Evolutionary conservation across 805 yeast species (phyloP).

Genomic region (Teunomyces lycoperdinae): DNA sequence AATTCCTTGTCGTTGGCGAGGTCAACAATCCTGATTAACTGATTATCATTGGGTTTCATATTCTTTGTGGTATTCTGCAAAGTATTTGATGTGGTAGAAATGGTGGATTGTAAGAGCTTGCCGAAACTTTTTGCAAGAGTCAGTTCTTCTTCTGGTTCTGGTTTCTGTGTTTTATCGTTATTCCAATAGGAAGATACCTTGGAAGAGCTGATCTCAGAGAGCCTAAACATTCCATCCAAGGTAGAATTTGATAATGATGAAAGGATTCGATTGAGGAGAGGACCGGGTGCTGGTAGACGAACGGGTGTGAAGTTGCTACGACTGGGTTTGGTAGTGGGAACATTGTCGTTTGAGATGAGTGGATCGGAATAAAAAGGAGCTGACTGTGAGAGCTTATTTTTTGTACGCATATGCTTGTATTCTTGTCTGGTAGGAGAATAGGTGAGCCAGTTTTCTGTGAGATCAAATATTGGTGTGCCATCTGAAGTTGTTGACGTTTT

Average conservation of each 20-base stretch:
- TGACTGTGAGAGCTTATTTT: conserved; percentile 5
- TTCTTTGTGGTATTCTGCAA: conserved; percentile 20
- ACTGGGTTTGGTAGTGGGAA: not conserved
- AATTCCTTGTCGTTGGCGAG: conserved; percentile 37
- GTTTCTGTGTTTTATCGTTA: conserved; percentile 9
- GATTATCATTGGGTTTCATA: conserved; percentile 30
- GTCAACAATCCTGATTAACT: conserved; percentile 46
- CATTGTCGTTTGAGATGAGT: conserved; percentile 3
- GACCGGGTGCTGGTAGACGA: conserved; percentile 44
- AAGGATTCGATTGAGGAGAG: conserved; percentile 47
- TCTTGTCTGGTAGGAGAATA: conserved; percentile 43
- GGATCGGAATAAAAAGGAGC: conserved; percentile 6
- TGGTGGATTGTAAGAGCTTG: conserved; percentile 33
- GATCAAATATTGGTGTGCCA: conserved; percentile 44
- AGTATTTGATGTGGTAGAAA: conserved; percentile 24
- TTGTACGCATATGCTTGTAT: conserved; percentile 26
- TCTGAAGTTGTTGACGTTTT: conserved; percentile 30
- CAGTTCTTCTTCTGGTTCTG: conserved; percentile 9
- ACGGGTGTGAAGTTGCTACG: conserved; percentile 40
- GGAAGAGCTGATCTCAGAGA: conserved; percentile 48
- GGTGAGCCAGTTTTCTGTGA: conserved; percentile 49
- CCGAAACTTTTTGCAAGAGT: conserved; percentile 32
- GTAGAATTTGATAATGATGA: conserved; percentile 51
- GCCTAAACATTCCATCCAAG: conserved; percentile 46
- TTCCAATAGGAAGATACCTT: conserved; percentile 40